phyloP scores from a whole-genome alignment of 371 early-diverging fungal genomes.

The Haplosporangium sp. region DNA sequence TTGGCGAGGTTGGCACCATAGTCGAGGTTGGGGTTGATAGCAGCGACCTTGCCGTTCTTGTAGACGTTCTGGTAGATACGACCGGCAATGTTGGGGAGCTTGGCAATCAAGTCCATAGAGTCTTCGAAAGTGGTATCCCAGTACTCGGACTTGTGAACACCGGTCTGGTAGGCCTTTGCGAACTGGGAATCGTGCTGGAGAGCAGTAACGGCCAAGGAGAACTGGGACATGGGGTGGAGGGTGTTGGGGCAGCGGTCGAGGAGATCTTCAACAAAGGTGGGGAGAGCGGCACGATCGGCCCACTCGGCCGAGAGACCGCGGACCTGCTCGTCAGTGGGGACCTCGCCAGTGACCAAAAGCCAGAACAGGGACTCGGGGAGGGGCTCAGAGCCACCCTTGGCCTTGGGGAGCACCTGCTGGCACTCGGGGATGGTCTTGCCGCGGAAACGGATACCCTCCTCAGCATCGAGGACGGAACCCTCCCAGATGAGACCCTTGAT shows the following conservation, averaged over 20 bases:
- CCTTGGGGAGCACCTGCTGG: constrained; percentile 90
- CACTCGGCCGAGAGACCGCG: constrained; percentile 93
- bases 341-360: constrained; percentile 97
- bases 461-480: constrained; percentile 96
- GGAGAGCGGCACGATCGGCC: constrained; percentile 93
- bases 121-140: constrained; percentile 98
- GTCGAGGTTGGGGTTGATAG: constrained; percentile 87
- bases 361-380: constrained; percentile 98
- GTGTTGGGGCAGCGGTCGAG: constrained; percentile 97
- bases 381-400: constrained; percentile 90
- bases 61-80: constrained; percentile 98
- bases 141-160: constrained; percentile 95
- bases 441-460: constrained; percentile 99
- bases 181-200: constrained; percentile 95
- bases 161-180: constrained; percentile 96
- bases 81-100: constrained; percentile 95
- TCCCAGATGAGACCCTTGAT: constrained; percentile 99
- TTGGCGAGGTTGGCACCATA: constrained; percentile 96
- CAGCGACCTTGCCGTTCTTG: constrained; percentile 94
- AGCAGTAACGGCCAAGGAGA: constrained; percentile 95
- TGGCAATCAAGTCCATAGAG: constrained; percentile 97
- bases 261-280: constrained; percentile 93
- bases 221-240: constrained; percentile 99
- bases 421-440: constrained; percentile 97
- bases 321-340: constrained; percentile 95